Base-by-base conservation (phyloP, 1,284 basidiomycete species). In the Moniliophthora roreri region DNA sequence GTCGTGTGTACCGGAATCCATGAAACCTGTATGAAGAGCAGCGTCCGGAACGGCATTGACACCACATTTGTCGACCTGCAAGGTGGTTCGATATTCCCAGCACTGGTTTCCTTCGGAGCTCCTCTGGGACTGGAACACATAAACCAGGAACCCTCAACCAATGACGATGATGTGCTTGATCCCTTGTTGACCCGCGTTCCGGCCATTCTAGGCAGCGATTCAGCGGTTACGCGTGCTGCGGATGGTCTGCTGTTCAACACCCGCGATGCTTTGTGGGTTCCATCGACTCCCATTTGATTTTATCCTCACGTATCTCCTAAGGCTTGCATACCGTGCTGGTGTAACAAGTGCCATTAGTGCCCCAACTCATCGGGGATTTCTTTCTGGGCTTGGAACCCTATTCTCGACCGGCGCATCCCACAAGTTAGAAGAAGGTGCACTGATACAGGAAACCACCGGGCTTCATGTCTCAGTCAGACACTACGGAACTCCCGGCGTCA, bases 171-270 rank as follows among this genome's bases (percentile, higher is more conserved):
- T 37, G 72, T 83, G 7, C 72, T 71, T 41, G 85, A 88, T 59
- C 77, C 80, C 1, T 62, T 89, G 26, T 57, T 66, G 11, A 64
- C 65, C 37, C 57, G 61, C 21, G 65, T 81, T 7, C 84, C 85
- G 0, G 58, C 63, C 7, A 61, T 85, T 36, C 56, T 85, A 2
- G 82, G 81, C 34, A 74, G 79, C 13, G 68, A 83, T 39, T 76
- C 74, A 23, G 67, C 82, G 1, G 69, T 91, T 21, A 71, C 82
- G 5, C 80, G 78, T 37, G 92, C 88, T 2, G 80, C 78, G 7
- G 92, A 95, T 63, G 92, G 91, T 0, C 76, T 93, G 11, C 73
- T 82, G 55, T 93, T 87, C 64, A 82, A 76, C 1, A 84, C 82
- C 36, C 80, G 91, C 16, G 81, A 92, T 67, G 82, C 85, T 26